These are phyloP conservation scores for Yarrowia sp. DNA, from an alignment of 805 yeast genomes.

Conservation along the genomic window DNA sequence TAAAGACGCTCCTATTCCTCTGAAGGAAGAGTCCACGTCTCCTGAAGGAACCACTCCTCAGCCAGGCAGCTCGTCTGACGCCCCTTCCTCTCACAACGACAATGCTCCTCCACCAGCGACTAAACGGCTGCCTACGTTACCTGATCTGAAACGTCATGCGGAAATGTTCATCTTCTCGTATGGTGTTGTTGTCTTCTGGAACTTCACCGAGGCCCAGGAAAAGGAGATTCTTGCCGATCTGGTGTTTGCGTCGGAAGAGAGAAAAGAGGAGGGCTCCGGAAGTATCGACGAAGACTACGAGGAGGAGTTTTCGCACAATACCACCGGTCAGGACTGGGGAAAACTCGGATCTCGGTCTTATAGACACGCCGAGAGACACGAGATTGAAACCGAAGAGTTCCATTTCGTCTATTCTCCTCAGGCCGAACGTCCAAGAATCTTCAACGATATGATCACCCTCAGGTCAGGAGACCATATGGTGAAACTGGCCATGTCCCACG, in stretches of 20 bases:
- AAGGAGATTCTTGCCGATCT: constrained; percentile 92
- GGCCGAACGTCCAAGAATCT: constrained; percentile 58
- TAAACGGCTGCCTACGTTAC: constrained; percentile 19
- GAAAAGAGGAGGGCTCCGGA: constrained; percentile 19
- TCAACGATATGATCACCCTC: constrained; percentile 91
- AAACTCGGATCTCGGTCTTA: constrained; percentile 57
- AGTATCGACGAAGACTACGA: constrained; percentile 30
- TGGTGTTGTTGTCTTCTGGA: constrained; percentile 99
- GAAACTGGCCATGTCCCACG: constrained; percentile 91
- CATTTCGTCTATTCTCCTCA: constrained; percentile 68
- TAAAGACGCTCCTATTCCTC: constrained; percentile 23
- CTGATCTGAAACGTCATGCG: constrained; percentile 60
- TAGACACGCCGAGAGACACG: constrained; percentile 78
- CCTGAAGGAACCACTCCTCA: background rate
- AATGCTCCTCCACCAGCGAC: background rate
- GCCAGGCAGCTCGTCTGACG: background rate
- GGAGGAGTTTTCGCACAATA: constrained; percentile 27
- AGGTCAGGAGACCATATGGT: constrained; percentile 91
- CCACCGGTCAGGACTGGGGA: constrained; percentile 33
- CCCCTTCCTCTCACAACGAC: background rate
- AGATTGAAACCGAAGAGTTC: constrained; percentile 90
- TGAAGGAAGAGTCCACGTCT: background rate
- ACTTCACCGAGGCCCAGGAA: constrained; percentile 89
- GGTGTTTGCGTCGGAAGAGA: constrained; percentile 60
- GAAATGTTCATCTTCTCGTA: constrained; percentile 89